Evolutionary conservation across 768 basidiomycete genomes (phyloP).

Genomic region (Tephrocybe sp.): DNA sequence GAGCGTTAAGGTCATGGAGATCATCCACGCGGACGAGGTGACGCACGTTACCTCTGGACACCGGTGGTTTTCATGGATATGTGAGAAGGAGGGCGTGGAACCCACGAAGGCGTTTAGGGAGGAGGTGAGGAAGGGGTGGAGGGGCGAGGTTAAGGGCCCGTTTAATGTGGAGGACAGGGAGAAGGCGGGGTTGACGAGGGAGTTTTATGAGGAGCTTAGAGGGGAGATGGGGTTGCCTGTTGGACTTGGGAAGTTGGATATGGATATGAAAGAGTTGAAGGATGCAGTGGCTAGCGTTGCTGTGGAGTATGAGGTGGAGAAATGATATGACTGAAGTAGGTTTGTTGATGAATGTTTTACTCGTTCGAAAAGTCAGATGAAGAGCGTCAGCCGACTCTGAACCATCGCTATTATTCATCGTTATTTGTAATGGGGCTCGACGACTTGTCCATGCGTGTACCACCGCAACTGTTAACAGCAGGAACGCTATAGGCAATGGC

Average conservation of each 20-base stretch:
- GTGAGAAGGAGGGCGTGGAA: constrained; percentile 50
- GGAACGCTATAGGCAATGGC: not conserved
- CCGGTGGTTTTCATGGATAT: constrained; percentile 81
- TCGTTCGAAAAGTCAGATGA: too few species aligned
- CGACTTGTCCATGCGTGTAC: not conserved
- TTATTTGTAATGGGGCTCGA: too few species aligned
- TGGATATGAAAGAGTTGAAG: constrained; percentile 6
- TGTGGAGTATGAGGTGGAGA: constrained; percentile 15
- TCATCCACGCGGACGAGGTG: constrained; percentile 80
- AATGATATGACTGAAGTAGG: too few species aligned
- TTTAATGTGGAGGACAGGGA: constrained; percentile 75
- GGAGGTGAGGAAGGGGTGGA: constrained; percentile 68
- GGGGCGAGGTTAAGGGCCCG: constrained; percentile 75
- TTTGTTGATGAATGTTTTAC: too few species aligned
- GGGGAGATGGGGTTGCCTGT: constrained; percentile 49
- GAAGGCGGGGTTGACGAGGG: constrained; percentile 67
- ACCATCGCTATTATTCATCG: too few species aligned
- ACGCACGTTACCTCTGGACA: constrained; percentile 82
- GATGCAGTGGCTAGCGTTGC: constrained; percentile 16
- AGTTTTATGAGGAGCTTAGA: constrained; percentile 69
- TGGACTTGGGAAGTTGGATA: not conserved
- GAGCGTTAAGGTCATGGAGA: constrained; percentile 64
- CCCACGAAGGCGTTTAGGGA: constrained; percentile 65
- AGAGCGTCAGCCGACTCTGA: too few species aligned
- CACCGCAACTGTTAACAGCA: not conserved